A percentile compares a stretch with the other conserved stretches of the same genome.
Conservation (phyloP, 257 asterid genomes). For the Solanum piurae region DNA sequence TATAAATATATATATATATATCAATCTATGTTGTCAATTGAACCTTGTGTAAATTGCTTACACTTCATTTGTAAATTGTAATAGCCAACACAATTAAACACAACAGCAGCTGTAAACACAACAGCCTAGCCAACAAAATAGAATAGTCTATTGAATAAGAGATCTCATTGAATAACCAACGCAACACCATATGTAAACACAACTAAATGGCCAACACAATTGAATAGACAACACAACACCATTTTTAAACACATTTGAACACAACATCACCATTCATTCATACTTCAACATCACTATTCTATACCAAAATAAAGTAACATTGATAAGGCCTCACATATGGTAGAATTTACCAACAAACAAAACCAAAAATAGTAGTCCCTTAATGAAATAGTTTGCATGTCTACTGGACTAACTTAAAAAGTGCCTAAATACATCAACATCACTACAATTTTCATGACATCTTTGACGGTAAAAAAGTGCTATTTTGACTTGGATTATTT, state of each 20-base stretch:
- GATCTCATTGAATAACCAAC: too few species aligned
- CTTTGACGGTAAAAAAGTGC: not conserved
- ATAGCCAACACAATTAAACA: too few species aligned
- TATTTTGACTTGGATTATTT: not conserved
- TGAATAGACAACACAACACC: too few species aligned
- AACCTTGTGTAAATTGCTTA: too few species aligned
- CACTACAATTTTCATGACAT: not conserved
- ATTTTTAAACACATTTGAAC: not conserved
- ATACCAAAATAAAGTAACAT: not conserved
- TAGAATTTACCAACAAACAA: not conserved
- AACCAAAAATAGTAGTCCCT: not conserved
- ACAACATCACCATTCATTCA: not conserved
- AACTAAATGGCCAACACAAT: too few species aligned
- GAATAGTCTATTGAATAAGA: too few species aligned
- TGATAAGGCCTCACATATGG: not conserved
- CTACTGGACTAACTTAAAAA: not conserved
- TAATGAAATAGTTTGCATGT: not conserved
- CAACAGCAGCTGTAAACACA: too few species aligned
- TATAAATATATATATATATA: too few species aligned
- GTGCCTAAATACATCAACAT: not conserved
- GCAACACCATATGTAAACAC: not conserved
- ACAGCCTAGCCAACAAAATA: too few species aligned
- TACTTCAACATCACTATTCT: not conserved
- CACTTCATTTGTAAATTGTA: too few species aligned
- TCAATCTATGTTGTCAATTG: too few species aligned